Percentiles rank a stretch among this genome's conserved stretches.
Evolutionary conservation across 192 early-diverging fungal species (phyloP).

Genomic region (Rhizophagus prolifer): DNA sequence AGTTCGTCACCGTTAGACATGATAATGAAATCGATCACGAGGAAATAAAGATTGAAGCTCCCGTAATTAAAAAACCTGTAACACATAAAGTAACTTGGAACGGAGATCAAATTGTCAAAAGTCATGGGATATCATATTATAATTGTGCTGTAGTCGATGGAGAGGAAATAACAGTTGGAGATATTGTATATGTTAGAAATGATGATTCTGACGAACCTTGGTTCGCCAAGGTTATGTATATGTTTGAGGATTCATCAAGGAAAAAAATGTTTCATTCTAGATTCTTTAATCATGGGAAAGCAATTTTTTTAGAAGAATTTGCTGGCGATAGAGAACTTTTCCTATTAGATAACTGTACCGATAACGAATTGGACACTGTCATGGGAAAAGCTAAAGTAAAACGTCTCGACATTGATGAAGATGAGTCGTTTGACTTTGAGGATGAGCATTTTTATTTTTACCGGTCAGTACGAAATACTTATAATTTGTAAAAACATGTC

Average conservation of each 20-base stretch:
- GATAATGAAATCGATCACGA: background rate
- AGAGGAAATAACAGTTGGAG: background rate
- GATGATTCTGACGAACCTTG: slow-evolving; percentile 30
- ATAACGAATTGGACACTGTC: slow-evolving; percentile 26
- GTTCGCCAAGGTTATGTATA: slow-evolving; percentile 45
- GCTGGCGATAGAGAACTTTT: background rate
- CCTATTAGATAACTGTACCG: background rate
- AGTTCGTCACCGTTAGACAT: background rate
- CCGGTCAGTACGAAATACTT: slow-evolving; percentile 24
- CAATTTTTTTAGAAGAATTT: slow-evolving; percentile 41
- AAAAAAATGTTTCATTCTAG: slow-evolving; percentile 48
- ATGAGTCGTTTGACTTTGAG: slow-evolving; percentile 37
- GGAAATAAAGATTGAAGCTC: background rate
- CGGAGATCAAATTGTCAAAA: background rate
- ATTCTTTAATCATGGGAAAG: slow-evolving; percentile 50
- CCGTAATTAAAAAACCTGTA: slow-evolving; percentile 4
- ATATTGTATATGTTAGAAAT: background rate
- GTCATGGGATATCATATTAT: background rate
- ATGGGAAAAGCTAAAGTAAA: slow-evolving; percentile 22
- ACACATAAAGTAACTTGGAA: background rate
- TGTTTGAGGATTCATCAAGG: slow-evolving; percentile 36
- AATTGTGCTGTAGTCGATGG: slow-evolving; percentile 33
- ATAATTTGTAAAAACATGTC: too few relatives aligned
- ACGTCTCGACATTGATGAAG: slow-evolving; percentile 37
- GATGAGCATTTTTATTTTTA: slow-evolving; percentile 42